A percentile compares a stretch with the other conserved stretches of the same genome.
phyloP scores from a whole-genome alignment of 305 asterid genomes.

The Solanum hybrid region DNA sequence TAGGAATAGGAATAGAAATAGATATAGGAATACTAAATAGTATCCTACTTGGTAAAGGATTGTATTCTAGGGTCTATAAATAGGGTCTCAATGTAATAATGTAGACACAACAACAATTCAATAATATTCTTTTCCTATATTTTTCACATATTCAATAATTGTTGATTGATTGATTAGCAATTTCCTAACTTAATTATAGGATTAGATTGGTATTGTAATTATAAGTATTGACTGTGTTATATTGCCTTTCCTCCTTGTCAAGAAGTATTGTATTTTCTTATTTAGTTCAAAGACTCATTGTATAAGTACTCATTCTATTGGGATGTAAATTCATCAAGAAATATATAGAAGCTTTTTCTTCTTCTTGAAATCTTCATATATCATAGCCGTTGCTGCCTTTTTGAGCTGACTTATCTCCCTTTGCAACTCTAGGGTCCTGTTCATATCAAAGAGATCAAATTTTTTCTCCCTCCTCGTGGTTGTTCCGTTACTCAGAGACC shows the following conservation, averaged over 20 bases:
- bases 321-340: neutral
- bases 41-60: no score
- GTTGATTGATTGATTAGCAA: neutral
- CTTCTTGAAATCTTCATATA: neutral
- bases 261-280: neutral
- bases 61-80: no score
- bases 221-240: neutral
- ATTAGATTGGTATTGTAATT: neutral
- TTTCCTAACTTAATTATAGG: neutral
- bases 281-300: neutral
- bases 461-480: neutral
- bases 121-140: no score
- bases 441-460: neutral
- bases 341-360: neutral
- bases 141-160: neutral
- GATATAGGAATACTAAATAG: no score
- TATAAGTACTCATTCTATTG: neutral
- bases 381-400: neutral
- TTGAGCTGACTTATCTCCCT: neutral
- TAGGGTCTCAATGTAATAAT: no score
- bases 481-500: neutral
- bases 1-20: no score
- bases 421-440: neutral
- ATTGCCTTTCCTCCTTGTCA: neutral
- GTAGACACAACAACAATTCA: no score